phyloP scores from a whole-genome alignment of 345 rosid genomes.

The Cardiospermum halicacabum region DNA sequence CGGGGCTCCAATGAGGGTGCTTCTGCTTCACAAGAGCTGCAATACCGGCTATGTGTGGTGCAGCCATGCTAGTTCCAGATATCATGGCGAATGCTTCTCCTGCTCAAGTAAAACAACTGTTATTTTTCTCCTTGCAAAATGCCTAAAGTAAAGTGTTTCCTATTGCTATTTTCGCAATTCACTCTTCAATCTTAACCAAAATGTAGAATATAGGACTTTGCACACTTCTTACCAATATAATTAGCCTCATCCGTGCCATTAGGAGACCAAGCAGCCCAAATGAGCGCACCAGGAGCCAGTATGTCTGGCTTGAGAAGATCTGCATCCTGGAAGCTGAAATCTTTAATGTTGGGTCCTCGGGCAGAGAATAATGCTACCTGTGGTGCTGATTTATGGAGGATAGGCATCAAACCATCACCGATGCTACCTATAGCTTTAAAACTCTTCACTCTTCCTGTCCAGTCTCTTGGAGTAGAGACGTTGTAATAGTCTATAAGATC shows the following conservation, averaged over 20 bases:
- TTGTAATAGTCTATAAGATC: constrained; percentile 95
- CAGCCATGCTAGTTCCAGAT: constrained; percentile 99
- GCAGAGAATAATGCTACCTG: constrained; percentile 96
- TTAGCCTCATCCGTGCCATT: constrained; percentile 98
- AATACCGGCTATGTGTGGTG: constrained; percentile 97
- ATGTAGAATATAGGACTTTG: neutral
- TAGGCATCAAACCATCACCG: constrained; percentile 89
- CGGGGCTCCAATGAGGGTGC: constrained; percentile 96
- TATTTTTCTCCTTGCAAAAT: neutral
- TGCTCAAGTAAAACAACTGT: constrained; percentile 30
- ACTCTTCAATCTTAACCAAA: constrained; percentile 1
- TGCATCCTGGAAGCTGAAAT: constrained; percentile 92
- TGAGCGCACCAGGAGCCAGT: constrained; percentile 92
- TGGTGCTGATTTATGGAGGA: constrained; percentile 97
- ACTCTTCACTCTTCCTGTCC: constrained; percentile 89
- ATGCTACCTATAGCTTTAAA: constrained; percentile 88
- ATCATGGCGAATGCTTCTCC: constrained; percentile 96
- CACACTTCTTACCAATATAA: constrained; percentile 54
- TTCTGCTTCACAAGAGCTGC: constrained; percentile 98
- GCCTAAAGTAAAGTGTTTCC: constrained; percentile 1
- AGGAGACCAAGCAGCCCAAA: constrained; percentile 99
- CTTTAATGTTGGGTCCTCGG: constrained; percentile 93
- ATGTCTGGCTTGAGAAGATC: constrained; percentile 99
- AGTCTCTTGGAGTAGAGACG: constrained; percentile 82
- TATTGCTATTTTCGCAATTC: neutral